phyloP scores from a whole-genome alignment of 2,329 filamentous ascomycete genomes.

The Ophiostoma sp. region DNA sequence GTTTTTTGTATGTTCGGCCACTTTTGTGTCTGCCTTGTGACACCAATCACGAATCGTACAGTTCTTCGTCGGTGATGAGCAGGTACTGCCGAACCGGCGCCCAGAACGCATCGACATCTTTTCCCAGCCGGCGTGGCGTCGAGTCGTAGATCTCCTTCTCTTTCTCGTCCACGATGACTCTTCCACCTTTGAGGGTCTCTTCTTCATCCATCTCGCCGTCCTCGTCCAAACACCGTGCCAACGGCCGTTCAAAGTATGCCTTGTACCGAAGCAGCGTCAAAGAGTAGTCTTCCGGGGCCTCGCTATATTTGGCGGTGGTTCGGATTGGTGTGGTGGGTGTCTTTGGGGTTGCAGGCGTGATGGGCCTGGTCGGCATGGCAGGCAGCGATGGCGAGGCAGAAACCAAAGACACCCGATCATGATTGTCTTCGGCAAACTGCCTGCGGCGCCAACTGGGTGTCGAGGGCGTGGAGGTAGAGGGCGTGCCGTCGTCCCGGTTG shows the following conservation, averaged over 20 bases:
- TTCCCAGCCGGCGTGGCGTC: background rate
- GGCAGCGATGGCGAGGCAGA: background rate
- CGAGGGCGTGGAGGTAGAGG: background rate
- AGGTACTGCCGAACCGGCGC: constrained; percentile 17
- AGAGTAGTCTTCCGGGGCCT: constrained; percentile 12
- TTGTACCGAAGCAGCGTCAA: constrained; percentile 11
- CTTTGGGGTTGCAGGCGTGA: background rate
- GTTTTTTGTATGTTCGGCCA: background rate
- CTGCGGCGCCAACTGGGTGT: background rate
- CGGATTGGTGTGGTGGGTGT: background rate
- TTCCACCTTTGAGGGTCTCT: background rate
- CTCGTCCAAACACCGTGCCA: background rate
- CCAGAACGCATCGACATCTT: constrained; percentile 21
- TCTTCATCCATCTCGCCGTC: background rate
- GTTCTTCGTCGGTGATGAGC: constrained; percentile 22
- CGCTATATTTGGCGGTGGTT: background rate
- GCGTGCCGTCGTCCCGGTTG: background rate
- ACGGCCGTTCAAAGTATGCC: constrained; percentile 7
- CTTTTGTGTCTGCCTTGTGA: background rate
- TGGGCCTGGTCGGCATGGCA: background rate
- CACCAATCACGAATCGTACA: constrained; percentile 2
- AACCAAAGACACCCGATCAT: background rate
- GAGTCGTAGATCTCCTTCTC: background rate
- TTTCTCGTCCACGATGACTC: background rate
- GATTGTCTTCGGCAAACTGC: background rate